Evolutionary conservation across 164 flowering plant species (phyloP), one percentile per base, ranked within the genome.

Genomic region (Cinnamomum micranthum): DNA sequence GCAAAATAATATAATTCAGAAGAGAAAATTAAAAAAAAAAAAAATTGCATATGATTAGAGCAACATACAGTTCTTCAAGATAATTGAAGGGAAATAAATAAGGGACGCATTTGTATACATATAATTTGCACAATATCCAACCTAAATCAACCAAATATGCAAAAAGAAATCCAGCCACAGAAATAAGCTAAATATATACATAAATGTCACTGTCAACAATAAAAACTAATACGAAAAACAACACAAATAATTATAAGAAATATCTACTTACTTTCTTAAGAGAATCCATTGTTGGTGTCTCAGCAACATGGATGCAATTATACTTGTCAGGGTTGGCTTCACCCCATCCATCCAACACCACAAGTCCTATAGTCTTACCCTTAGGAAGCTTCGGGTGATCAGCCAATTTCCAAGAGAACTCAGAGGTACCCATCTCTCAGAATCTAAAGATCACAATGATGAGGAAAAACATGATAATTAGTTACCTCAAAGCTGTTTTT

Each of bases 291-390:
- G 90, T 84, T 47, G 97, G 98, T 27, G 99, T 95, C 1, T 93
- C 88, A 35, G 99, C 99, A 24, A 86, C 85, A 80, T 90, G 92
- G 81, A 95, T 95, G 71, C 98, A 93, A 72, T 95, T 95, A 76
- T 84, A 95, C 74, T 87, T 75, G 78, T 93, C 87, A 6, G 96
- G 88, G 7, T 86, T 83, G 69, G 92, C 90, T 80, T 95, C 99
- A 28, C 99, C 99, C 99, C 99, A 95, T 7, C 99, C 98, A 76
- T 95, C 99, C 82, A 95, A 82, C 70, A 95, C 99, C 13, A 95
- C 64, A 79, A 92, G 0, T 1, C 87, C 99, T 0, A 95, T 22
- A 11, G 76, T 79, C 85, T 95, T 95, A 1, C 91, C 98, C 85
- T 93, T 95, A 1, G 97, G 94, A 5, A 95, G 83, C 86, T 88